These are phyloP conservation scores for Cymodocea nodosa DNA, from an alignment of 116 monocot genomes.

Conservation along the genomic window DNA sequence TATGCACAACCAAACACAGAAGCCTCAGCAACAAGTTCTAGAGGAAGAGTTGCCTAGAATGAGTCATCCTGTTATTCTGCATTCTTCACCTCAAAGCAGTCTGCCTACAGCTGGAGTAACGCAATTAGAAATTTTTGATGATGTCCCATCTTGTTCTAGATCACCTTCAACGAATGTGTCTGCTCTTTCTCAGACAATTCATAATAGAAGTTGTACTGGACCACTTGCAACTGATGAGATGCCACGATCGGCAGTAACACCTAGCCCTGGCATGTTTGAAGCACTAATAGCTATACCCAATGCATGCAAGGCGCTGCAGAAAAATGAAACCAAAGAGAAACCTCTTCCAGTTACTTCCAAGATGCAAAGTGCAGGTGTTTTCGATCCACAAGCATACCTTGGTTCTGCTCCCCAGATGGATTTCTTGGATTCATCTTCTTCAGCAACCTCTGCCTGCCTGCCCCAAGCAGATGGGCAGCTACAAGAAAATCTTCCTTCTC, in stretches of 20 bases:
- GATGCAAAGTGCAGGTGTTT: neutral
- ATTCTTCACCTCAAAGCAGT: constrained; percentile 13
- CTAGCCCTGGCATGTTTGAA: constrained; percentile 26
- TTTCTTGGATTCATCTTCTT: constrained; percentile 63
- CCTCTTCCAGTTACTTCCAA: constrained; percentile 24
- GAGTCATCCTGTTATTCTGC: constrained; percentile 18
- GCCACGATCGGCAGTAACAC: constrained; percentile 17
- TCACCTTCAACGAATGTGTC: constrained; percentile 45
- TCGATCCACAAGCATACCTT: constrained; percentile 28
- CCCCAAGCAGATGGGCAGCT: neutral
- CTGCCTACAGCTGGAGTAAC: constrained; percentile 21
- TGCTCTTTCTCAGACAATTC: constrained; percentile 25
- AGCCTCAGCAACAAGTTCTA: constrained; percentile 32
- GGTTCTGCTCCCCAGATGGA: constrained; percentile 43
- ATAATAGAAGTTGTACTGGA: constrained; percentile 17
- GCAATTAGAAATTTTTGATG: constrained; percentile 37
- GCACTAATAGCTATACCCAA: constrained; percentile 6
- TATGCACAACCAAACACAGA: constrained; percentile 25
- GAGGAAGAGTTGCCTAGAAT: constrained; percentile 22
- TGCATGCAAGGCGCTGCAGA: constrained; percentile 26
- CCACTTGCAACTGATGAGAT: constrained; percentile 20
- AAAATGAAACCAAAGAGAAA: constrained; percentile 36
- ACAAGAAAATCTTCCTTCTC: constrained; percentile 15
- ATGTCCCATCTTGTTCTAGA: constrained; percentile 57
- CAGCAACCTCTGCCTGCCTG: constrained; percentile 5